These are phyloP conservation scores for Cyclotella baltica DNA, from an alignment of 108 stramenopile genomes.

Conservation along the genomic window DNA sequence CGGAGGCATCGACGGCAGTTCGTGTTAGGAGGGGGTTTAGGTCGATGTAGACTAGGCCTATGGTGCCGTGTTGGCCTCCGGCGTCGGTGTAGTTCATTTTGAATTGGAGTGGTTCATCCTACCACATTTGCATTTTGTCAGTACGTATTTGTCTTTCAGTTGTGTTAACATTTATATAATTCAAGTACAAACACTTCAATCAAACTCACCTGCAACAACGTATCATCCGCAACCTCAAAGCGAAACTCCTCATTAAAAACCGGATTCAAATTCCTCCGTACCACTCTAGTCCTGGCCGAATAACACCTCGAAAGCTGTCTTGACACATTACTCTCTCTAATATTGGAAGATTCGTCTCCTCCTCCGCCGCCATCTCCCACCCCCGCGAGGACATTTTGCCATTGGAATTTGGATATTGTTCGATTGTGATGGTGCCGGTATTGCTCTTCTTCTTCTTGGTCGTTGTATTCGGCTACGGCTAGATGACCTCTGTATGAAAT, in stretches of 20 bases:
- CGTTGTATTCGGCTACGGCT: slow-evolving; percentile 64
- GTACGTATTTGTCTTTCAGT: not conserved
- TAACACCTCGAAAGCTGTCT: slow-evolving; percentile 77
- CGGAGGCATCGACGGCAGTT: slow-evolving; percentile 64
- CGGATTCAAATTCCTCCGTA: slow-evolving; percentile 80
- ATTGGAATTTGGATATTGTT: slow-evolving; percentile 30
- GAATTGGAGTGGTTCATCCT: slow-evolving; percentile 96
- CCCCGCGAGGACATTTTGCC: slow-evolving; percentile 19
- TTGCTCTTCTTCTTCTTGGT: slow-evolving; percentile 38
- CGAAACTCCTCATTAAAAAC: slow-evolving; percentile 94
- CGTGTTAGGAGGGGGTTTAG: slow-evolving; percentile 93
- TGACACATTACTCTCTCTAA: not conserved
- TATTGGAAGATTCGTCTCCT: not conserved
- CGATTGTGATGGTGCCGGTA: slow-evolving; percentile 12
- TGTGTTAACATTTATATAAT: not conserved
- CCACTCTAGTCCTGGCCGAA: slow-evolving; percentile 82
- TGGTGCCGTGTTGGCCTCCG: slow-evolving; percentile 56
- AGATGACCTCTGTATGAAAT: slow-evolving; percentile 56
- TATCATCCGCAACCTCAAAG: slow-evolving; percentile 96
- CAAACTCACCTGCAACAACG: slow-evolving; percentile 58
- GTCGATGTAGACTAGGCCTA: slow-evolving; percentile 96
- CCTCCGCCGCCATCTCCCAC: not conserved
- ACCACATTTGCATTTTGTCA: slow-evolving; percentile 20
- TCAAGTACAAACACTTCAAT: not conserved
- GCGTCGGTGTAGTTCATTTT: slow-evolving; percentile 57